Base-by-base conservation (phyloP, 495 filamentous ascomycete species). In the Aspergillus egyptiacus region DNA sequence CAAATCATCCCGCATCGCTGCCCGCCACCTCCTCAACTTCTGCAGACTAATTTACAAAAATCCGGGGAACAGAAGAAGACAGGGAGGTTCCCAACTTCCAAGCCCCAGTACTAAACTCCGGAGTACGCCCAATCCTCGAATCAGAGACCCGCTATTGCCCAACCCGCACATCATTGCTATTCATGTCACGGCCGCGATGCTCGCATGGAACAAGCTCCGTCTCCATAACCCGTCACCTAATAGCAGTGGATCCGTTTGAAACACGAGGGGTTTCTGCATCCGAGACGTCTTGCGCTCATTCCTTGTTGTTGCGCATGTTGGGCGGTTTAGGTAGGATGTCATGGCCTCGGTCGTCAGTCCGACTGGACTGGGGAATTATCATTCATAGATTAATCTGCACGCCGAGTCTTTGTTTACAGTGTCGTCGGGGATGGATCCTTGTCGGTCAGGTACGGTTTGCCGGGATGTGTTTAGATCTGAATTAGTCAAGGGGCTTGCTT, bases 131-230 rank as follows among this genome's bases (percentile, higher is more conserved):
- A 23, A 13, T 43, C 46, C 33, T 41, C 43, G 56, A 58, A 51
- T 58, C 51, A 58, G 2, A 4, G 17, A 18, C 13, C 31, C 11
- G 34, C 46, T 17, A 25, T 28, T 39, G 10, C 13, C 25, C 33
- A 25, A 44, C 22, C n/a, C 48, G 56, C 56, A 46, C 45, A 58
- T 58, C 56, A 46, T 54, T 58, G 36, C 56, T 48, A n/a, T 48
- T 41, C 51, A 54, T 46, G 48, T 38, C 48, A 54, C 51, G 44
- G 56, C 47, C n/a, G 18, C 45, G 40, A 18, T 42, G 43, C 47
- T 51, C 33, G 23, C 42, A 45, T 38, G 33, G 45, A 28, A 48
- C 25, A 11, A 24, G 45, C 44, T 48, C 34, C 45, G 45, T 36
- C 25, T 36, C 24, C 35, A 39, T 38, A 27, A 17, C 17, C 34